phyloP scores from a whole-genome alignment of 345 rosid species.

The Eucalyptus dawsonii region DNA sequence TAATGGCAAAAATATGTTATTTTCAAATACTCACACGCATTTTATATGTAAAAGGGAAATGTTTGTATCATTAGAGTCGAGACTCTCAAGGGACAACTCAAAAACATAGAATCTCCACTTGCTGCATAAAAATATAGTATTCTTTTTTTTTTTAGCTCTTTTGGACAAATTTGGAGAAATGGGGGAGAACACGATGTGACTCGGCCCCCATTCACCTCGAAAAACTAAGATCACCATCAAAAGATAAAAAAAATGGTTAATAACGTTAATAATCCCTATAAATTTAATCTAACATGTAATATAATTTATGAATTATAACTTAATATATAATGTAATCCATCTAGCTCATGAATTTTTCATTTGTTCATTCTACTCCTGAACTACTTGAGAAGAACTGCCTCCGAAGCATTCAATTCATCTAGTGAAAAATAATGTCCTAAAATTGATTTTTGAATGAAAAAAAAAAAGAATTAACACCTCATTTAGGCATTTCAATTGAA shows the following conservation, averaged over 20 bases:
- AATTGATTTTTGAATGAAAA: too few relatives aligned
- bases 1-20: neutral
- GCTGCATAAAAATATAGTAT: too few relatives aligned
- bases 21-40: neutral
- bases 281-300: rapidly evolving
- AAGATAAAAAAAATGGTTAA: too few relatives aligned
- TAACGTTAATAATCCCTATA: too few relatives aligned
- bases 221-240: too few relatives aligned
- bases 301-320: neutral
- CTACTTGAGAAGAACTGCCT: too few relatives aligned
- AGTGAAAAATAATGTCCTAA: too few relatives aligned
- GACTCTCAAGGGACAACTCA: neutral
- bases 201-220: neutral
- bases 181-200: neutral
- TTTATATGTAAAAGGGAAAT: neutral
- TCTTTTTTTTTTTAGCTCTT: neutral
- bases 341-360: rapidly evolving
- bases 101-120: neutral
- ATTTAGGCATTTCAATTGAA: rapidly evolving
- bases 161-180: neutral
- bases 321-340: neutral
- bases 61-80: neutral
- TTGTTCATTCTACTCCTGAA: neutral
- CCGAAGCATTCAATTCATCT: rapidly evolving
- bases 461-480: rapidly evolving